A percentile compares a stretch with the other conserved stretches of the same genome.
Conservation (phyloP, 176 grass and related monocot genomes). For the Hordeum vulgare region MorexV3_pseudomolecules_assembly NC_058524.1:599197360-599197859, state of each 20-base stretch:
- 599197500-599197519: not conserved
- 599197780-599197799: slow-evolving; percentile 94
- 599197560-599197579: not conserved
- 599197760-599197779: slow-evolving; percentile 79
- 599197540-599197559: not conserved
- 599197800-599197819: slow-evolving; percentile 75
- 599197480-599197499: not conserved
- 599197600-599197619: not conserved
- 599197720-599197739: slow-evolving; percentile 77
- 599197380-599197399: slow-evolving; percentile 61
- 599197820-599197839: slow-evolving; percentile 89
- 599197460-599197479: not conserved
- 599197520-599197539: not conserved
- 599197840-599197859: slow-evolving; percentile 78
- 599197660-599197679: slow-evolving; percentile 36
- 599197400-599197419: slow-evolving; percentile 83
- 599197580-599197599: not conserved
- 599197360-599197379: slow-evolving; percentile 80
- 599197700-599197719: slow-evolving; percentile 43
- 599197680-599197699: slow-evolving; percentile 87
- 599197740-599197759: slow-evolving; percentile 71
- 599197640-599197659: not conserved
- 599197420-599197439: slow-evolving; percentile 45
- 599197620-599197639: not conserved
- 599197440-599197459: not conserved